Evolutionary conservation across 2,329 filamentous ascomycete species (phyloP).

Genomic region (Sporothrix sp.): DNA sequence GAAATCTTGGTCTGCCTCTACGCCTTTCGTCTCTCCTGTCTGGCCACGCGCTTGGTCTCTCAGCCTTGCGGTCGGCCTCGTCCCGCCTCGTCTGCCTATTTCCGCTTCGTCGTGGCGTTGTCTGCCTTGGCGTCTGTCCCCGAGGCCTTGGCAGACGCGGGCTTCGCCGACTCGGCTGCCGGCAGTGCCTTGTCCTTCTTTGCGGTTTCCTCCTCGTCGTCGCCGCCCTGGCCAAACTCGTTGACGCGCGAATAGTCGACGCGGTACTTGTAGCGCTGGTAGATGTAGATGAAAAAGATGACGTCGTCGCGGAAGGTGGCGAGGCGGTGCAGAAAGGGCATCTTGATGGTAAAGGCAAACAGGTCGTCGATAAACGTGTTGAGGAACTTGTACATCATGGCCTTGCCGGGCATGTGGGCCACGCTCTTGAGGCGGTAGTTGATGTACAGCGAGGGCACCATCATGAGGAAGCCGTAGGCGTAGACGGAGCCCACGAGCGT

Average conservation of each 20-base stretch:
- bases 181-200: conserved; percentile 25
- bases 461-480: conserved; percentile 98
- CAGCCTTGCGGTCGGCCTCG: too few relatives aligned
- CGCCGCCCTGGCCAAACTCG: conserved; percentile 97
- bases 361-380: conserved; percentile 99
- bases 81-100: conserved; percentile 23
- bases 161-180: conserved; percentile 27
- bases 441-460: conserved; percentile 96
- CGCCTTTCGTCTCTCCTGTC: background rate
- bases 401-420: conserved; percentile 91
- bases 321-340: conserved; percentile 87
- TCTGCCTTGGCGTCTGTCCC: conserved; percentile 39
- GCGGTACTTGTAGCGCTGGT: conserved; percentile 88
- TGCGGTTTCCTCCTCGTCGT: conserved; percentile 51
- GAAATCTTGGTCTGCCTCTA: background rate
- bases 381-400: conserved; percentile 96
- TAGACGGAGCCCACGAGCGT: conserved; percentile 95
- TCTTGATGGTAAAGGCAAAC: conserved; percentile 98
- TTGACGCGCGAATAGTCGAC: conserved; percentile 88
- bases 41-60: background rate
- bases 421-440: conserved; percentile 96
- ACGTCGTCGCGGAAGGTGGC: conserved; percentile 90
- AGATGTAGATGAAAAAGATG: conserved; percentile 96
- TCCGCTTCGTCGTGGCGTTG: conserved; percentile 37
- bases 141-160: conserved; percentile 32